Base-by-base conservation (phyloP, 179 eudicot species). In the Carnegiea gigantea region DNA sequence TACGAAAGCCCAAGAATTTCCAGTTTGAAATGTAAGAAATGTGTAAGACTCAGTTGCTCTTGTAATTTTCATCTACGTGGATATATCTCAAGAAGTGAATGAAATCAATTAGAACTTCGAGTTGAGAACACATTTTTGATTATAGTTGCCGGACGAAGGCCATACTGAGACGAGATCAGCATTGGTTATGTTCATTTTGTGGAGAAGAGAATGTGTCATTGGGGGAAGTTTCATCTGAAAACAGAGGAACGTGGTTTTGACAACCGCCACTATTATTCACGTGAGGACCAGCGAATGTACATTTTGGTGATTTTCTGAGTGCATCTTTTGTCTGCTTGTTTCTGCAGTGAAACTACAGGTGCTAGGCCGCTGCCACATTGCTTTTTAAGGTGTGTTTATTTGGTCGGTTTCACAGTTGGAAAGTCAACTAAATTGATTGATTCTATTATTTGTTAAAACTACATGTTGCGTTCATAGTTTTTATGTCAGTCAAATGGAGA, bases 331-430 rank as follows among this genome's bases (percentile, higher is more conserved):
- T 67, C 20, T 28, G 40, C 18, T 38, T 26, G 6, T 11, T 28
- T 28, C 72, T 67, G 72, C 72, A 67, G 28, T 67, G 36, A 67
- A 26, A 67, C 5, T 28, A 38, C 72, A 67, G 12, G 38, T 26
- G 72, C 40, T 10, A 9, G 1, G 18, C 72, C 38, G 12, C 72
- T 67, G 26, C 36, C 26, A 10, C 38, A 67, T 24, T 67, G 72
- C 72, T 26, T 67, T 67, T 2, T 26, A 6, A 4, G 38, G 40
- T n/a, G 68, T 28, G 72, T 67, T 26, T 67, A 11, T 67, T 67
- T 67, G 72, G 72, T 67, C 72, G 72, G 40, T 67, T 67, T 67
- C 72, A 67, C 72, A 67, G 72, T 14, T 67, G 72, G 9, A 67
- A 67, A 30, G 72, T 28, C 72, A 67, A 26, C 18, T 14, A 28